A percentile compares a stretch with the other conserved stretches of the same genome.
phyloP scores from a whole-genome alignment of 129 eudicot species.

The Artemisia argyi region DNA sequence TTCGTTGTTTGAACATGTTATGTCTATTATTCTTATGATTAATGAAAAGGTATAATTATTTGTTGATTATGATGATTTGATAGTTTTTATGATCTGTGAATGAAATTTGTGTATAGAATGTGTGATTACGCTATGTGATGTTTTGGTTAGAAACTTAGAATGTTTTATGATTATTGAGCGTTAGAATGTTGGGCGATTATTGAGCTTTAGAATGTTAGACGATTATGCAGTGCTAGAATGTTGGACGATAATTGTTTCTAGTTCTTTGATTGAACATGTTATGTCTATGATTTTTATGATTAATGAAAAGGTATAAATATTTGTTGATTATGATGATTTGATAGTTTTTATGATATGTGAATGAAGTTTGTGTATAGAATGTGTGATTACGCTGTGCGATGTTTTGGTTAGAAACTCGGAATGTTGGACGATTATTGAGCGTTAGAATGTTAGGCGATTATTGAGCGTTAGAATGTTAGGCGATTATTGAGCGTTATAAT shows the following conservation, averaged over 20 bases:
- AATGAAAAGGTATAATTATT: slow-evolving; percentile 82
- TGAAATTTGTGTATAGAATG: not conserved
- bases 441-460: no score
- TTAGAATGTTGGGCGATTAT: no score
- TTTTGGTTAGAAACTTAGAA: no score
- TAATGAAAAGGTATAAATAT: slow-evolving; percentile 83
- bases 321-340: not conserved
- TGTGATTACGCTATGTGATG: not conserved
- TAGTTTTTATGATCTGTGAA: not conserved
- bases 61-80: not conserved
- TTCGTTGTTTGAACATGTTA: slow-evolving; percentile 12
- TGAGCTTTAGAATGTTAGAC: no score
- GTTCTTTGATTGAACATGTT: not conserved
- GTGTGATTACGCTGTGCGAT: not conserved
- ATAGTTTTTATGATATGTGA: not conserved
- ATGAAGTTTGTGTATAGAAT: not conserved
- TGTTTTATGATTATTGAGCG: no score
- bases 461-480: no score
- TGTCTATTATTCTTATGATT: slow-evolving; percentile 83
- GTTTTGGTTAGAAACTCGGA: no score
- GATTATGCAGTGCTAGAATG: no score
- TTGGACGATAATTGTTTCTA: no score
- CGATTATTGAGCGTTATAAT: no score
- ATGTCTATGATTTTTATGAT: slow-evolving; percentile 88
- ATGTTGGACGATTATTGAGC: no score